These are phyloP conservation scores for Melocanna baccifera DNA, from an alignment of 176 grass and related monocot genomes.

Conservation along the genomic window DNA sequence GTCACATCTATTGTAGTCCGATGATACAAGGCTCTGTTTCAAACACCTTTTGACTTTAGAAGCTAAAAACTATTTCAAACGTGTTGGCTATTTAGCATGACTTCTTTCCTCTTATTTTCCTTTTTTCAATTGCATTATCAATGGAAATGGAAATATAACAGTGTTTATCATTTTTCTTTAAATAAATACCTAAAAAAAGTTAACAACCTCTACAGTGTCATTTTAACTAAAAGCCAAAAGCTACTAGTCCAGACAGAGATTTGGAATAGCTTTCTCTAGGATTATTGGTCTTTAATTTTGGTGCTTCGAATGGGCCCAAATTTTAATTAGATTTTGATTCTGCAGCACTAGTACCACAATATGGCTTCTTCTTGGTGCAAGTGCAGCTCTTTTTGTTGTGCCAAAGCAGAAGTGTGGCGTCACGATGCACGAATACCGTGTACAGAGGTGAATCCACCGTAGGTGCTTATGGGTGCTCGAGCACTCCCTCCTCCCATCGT, in stretches of 20 bases:
- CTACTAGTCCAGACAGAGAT: background rate
- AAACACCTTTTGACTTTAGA: no score
- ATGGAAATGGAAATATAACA: no score
- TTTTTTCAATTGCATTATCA: no score
- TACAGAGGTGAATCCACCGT: background rate
- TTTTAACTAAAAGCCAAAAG: no score
- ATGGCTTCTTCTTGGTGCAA: background rate
- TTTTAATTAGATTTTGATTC: background rate
- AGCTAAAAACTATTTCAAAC: no score
- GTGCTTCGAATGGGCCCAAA: background rate
- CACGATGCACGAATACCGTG: background rate
- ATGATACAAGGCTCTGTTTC: background rate
- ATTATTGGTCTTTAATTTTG: conserved; percentile 38
- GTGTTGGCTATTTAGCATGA: no score
- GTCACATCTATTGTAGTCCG: background rate
- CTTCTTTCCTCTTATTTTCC: no score
- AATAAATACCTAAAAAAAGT: no score
- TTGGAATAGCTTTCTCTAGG: conserved; percentile 15
- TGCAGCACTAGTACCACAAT: background rate
- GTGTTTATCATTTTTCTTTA: no score
- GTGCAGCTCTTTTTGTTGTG: background rate
- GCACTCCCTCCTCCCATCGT: no score
- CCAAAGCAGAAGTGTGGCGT: background rate
- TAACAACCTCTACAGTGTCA: no score
- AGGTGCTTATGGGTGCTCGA: no score